Conservation (phyloP, 345 rosid species). For the Mangifera indica region DNA sequence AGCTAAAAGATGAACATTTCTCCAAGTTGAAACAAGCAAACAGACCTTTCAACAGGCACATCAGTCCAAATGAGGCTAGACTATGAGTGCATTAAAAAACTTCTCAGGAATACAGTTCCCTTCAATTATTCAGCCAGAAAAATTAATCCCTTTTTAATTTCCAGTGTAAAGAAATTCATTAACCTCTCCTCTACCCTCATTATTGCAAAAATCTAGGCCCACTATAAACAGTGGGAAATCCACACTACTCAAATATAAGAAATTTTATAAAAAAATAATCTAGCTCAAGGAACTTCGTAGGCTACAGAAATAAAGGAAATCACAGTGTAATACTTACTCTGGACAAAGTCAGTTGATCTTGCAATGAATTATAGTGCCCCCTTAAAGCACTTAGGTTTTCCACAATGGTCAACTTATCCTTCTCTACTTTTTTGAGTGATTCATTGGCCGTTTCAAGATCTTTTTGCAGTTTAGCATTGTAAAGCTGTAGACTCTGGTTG, state of each 20-base stretch:
- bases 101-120: no score
- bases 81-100: no score
- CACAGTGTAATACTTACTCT: conserved; percentile 47
- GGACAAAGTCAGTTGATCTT: conserved; percentile 68
- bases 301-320: background rate
- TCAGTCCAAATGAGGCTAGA: no score
- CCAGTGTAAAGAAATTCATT: background rate
- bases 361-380: conserved; percentile 77
- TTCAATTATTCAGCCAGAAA: no score
- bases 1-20: background rate
- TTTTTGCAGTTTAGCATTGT: conserved; percentile 68
- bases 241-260: background rate
- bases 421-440: conserved; percentile 62
- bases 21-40: background rate
- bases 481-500: conserved; percentile 76
- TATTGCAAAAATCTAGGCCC: background rate
- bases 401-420: conserved; percentile 71
- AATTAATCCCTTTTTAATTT: no score
- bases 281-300: background rate
- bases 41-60: no score
- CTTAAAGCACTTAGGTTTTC: conserved; percentile 81
- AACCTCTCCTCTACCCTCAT: background rate
- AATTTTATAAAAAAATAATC: background rate
- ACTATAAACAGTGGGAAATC: background rate
- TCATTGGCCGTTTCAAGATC: conserved; percentile 64